phyloP scores from a whole-genome alignment of 2,329 filamentous ascomycete species.

The Fusarium lateritium region DNA sequence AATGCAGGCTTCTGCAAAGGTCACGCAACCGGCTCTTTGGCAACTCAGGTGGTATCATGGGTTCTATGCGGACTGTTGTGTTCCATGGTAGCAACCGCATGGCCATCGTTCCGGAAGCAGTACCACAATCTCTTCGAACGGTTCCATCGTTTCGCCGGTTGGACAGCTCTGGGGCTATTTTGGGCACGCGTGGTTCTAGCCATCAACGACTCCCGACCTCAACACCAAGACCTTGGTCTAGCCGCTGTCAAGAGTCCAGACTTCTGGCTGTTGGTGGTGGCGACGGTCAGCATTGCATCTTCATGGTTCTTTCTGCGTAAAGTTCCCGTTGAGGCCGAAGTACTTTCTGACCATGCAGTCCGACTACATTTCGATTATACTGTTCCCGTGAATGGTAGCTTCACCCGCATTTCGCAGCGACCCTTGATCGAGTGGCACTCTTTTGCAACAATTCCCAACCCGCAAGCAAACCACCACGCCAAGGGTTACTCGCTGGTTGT shows the following conservation, averaged over 20 bases:
- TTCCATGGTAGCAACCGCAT: constrained; percentile 73
- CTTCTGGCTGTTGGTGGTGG: constrained; percentile 78
- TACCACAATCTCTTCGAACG: constrained; percentile 80
- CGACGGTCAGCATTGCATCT: constrained; percentile 76
- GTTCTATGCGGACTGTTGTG: constrained; percentile 71
- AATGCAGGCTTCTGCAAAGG: constrained; percentile 50
- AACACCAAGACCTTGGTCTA: constrained; percentile 53
- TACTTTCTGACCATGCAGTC: constrained; percentile 80
- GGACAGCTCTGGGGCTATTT: constrained; percentile 75
- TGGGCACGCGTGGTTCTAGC: constrained; percentile 74
- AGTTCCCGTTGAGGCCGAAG: constrained; percentile 75
- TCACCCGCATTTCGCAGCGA: constrained; percentile 70
- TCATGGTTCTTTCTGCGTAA: constrained; percentile 82
- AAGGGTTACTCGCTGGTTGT: constrained; percentile 77
- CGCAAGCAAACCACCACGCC: constrained; percentile 51
- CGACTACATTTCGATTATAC: constrained; percentile 78
- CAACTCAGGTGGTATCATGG: constrained; percentile 66
- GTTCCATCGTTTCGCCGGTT: constrained; percentile 81
- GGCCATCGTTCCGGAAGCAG: constrained; percentile 73
- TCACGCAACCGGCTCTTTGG: constrained; percentile 56
- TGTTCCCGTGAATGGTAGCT: constrained; percentile 64
- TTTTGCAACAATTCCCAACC: constrained; percentile 80
- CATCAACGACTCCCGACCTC: constrained; percentile 60
- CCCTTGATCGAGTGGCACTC: constrained; percentile 81
- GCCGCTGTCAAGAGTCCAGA: constrained; percentile 58